Percentiles rank a stretch among this genome's conserved stretches.
phyloP scores from a whole-genome alignment of 148 eudicot species.

The Hydrangea macrophylla region DNA sequence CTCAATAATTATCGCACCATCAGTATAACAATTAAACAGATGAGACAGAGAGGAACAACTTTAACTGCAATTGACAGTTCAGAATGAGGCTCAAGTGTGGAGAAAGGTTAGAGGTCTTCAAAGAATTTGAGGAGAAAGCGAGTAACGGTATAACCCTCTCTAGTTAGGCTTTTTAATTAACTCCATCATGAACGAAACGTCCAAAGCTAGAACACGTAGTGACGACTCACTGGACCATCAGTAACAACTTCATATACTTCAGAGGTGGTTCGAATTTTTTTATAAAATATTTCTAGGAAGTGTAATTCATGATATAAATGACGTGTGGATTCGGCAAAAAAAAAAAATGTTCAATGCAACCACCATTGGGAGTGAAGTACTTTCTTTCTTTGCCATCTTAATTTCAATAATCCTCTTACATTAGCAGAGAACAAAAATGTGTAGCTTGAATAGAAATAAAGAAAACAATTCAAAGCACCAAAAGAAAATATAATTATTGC shows the following conservation, averaged over 20 bases:
- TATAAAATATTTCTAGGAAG: not conserved
- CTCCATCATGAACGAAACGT: too few relatives aligned
- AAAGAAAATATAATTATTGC: too few relatives aligned
- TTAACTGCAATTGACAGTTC: not conserved
- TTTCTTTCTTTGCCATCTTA: slow-evolving; percentile 1
- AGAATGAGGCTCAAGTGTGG: not conserved
- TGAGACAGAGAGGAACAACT: not conserved
- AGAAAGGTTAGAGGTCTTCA: not conserved
- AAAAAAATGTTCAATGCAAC: not conserved
- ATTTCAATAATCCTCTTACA: too few relatives aligned
- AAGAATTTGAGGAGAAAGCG: not conserved
- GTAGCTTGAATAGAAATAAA: too few relatives aligned
- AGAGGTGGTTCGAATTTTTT: not conserved
- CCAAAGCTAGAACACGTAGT: too few relatives aligned
- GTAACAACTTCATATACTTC: too few relatives aligned
- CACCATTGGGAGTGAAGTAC: not conserved
- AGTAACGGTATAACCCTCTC: too few relatives aligned
- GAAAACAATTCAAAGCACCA: too few relatives aligned
- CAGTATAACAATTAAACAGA: not conserved
- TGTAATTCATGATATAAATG: not conserved
- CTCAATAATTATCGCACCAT: not conserved
- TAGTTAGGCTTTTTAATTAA: too few relatives aligned
- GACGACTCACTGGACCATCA: too few relatives aligned
- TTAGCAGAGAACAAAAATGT: too few relatives aligned
- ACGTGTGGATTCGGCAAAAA: not conserved